Evolutionary conservation across 139 green algal genomes (phyloP).

Genomic region (Dunaliella primolecta): DNA sequence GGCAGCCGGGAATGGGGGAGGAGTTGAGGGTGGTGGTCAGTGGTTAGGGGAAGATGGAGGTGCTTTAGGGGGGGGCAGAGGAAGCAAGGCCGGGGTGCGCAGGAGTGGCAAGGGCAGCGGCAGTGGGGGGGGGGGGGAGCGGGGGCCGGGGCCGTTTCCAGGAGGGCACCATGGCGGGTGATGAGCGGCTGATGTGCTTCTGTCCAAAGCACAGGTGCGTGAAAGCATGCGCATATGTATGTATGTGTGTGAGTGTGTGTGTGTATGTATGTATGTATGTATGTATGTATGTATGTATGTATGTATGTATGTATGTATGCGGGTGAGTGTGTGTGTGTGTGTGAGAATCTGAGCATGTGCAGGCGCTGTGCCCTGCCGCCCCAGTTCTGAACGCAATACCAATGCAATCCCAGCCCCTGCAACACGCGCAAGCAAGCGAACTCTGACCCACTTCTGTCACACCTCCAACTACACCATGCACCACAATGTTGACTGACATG

Average conservation of each 20-base stretch:
- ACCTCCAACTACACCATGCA: too few species aligned
- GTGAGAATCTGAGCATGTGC: neutral
- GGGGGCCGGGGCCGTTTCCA: constrained; percentile 15
- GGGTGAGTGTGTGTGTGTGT: neutral
- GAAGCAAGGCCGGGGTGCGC: neutral
- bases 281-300: neutral
- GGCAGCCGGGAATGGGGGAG: too few species aligned
- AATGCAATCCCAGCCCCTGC: neutral
- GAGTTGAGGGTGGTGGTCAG: too few species aligned
- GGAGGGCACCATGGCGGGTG: neutral
- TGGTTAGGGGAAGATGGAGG: too few species aligned
- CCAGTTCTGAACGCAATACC: neutral
- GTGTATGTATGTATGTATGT: neutral
- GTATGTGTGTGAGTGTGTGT: neutral
- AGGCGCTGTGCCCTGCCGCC: neutral
- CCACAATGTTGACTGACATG: too few species aligned
- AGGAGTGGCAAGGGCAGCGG: constrained; percentile 9
- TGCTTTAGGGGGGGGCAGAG: too few species aligned
- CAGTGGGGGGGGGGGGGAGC: constrained; percentile 23
- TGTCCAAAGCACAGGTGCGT: neutral
- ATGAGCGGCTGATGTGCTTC: constrained; percentile 5
- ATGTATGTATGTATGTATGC: neutral
- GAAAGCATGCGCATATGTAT: too few species aligned
- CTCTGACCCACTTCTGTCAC: neutral
- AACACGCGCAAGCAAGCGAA: neutral